Evolutionary conservation across 1,284 basidiomycete genomes (phyloP).

Genomic region (Rhodotorula sp.): DNA sequence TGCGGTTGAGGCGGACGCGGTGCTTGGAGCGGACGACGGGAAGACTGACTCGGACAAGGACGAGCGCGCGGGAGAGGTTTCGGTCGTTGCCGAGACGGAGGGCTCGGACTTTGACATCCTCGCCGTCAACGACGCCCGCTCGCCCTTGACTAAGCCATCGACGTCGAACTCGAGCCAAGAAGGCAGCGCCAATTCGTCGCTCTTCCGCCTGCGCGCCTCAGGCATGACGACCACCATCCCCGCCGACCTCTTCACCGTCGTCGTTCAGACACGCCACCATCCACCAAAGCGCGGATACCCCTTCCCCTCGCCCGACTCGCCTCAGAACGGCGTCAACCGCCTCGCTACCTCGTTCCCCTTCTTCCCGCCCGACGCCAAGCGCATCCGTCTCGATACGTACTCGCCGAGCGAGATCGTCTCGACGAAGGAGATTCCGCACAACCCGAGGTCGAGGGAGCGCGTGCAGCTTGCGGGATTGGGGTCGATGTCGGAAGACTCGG

Average conservation of each 20-base stretch:
- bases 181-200: conserved; percentile 7
- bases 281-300: background rate
- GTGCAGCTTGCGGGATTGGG: background rate
- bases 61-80: background rate
- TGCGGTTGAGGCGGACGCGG: background rate
- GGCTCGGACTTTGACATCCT: background rate
- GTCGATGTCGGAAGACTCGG: background rate
- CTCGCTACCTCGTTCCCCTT: background rate
- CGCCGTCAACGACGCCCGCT: background rate
- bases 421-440: conserved; percentile 2
- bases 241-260: conserved; percentile 35
- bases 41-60: no score
- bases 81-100: background rate
- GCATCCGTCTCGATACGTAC: background rate
- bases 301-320: background rate
- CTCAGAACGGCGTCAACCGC: background rate
- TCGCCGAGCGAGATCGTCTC: conserved; percentile 4
- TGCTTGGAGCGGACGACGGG: background rate
- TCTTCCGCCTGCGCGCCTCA: conserved; percentile 7
- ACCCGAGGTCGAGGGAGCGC: background rate
- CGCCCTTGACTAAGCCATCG: background rate
- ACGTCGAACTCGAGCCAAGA: background rate
- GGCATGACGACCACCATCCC: conserved; percentile 25
- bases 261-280: conserved; percentile 16
- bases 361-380: background rate